Percentiles rank a stretch among this genome's conserved stretches.
Evolutionary conservation across 75 land plant species (phyloP).

Genomic region (Pinus albicaulis): DNA sequence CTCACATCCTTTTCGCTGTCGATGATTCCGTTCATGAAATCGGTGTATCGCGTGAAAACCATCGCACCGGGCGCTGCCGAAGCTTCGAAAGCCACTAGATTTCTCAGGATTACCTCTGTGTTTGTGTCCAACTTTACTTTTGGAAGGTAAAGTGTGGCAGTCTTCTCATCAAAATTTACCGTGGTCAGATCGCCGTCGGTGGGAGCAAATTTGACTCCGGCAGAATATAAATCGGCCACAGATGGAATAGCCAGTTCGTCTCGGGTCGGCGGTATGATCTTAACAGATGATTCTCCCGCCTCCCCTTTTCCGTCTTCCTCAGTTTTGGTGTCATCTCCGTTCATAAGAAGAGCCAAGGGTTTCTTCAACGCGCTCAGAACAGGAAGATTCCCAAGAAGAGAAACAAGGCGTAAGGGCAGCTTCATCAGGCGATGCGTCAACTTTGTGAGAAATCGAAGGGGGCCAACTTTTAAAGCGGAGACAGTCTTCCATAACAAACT

Average conservation of each 20-base stretch:
- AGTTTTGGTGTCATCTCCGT: not conserved
- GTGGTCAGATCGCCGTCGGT: not conserved
- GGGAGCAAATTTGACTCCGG: too few relatives aligned
- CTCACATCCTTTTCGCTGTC: too few relatives aligned
- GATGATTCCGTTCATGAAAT: constrained; percentile 10
- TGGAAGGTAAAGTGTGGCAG: not conserved
- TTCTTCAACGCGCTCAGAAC: not conserved
- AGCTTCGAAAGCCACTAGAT: not conserved
- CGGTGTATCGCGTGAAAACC: not conserved
- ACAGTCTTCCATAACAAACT: not conserved
- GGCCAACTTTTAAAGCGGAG: not conserved
- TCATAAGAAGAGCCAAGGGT: not conserved
- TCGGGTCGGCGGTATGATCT: not conserved
- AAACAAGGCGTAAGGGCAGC: not conserved
- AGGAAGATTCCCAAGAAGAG: not conserved
- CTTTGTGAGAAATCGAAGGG: not conserved
- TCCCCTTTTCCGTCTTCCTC: not conserved
- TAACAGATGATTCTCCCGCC: not conserved
- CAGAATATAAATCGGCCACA: too few relatives aligned
- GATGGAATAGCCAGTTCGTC: too few relatives aligned
- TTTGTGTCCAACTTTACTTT: too few relatives aligned
- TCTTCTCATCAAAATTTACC: not conserved
- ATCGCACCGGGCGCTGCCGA: not conserved
- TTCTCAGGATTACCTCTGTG: too few relatives aligned
- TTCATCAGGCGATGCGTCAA: not conserved